Evolutionary conservation across 768 basidiomycete species (phyloP), one percentile per base, ranked within the genome.

Genomic region (Jaapia argillacea): DNA sequence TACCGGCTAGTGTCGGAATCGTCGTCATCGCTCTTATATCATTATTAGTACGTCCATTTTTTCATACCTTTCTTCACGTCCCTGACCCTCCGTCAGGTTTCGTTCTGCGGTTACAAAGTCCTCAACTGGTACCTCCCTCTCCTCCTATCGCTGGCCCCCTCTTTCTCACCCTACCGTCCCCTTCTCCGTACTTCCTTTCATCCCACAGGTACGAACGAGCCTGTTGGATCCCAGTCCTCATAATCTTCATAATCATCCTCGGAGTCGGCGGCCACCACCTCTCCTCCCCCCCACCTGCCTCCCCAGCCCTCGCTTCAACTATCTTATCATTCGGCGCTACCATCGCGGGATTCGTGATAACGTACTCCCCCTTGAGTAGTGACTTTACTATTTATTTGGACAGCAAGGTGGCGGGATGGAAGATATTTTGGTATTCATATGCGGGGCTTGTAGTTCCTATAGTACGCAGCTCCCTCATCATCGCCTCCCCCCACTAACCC

Each of bases 1-100:
- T n/a, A n/a, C n/a, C n/a, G n/a, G n/a, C n/a, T 48, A 85, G 81
- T 41, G 78, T 92, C 22, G 89, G 89, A 2, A 91, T 91, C 43
- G 81, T 88, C 24, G 77, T 92, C 41, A 79, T 90, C 33, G 72
- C 75, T 0, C 47, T 82, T 24, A 64, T 86, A 24, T 80, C 85
- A 2, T 72, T 91, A 24, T 47, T 82, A 20, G 66, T 77, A 54
- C 45, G 65, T 68, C 20, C 38, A 44, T n/a, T 35, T 3, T 35
- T 28, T 27, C 20, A 41, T 41, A 18, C 37, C 22, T 12, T 38
- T 18, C 37, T 27, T 31, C 10, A 22, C 24, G 27, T 18, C 40
- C 36, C 20, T 47, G 43, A 12, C 25, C 27, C 20, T 37, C 36
- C 36, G 27, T 40, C 14, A 75, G 74, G 70, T 81, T 39, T 70